Evolutionary conservation across 768 basidiomycete species (phyloP).

Genomic region (Serpula lacrymans): DNA sequence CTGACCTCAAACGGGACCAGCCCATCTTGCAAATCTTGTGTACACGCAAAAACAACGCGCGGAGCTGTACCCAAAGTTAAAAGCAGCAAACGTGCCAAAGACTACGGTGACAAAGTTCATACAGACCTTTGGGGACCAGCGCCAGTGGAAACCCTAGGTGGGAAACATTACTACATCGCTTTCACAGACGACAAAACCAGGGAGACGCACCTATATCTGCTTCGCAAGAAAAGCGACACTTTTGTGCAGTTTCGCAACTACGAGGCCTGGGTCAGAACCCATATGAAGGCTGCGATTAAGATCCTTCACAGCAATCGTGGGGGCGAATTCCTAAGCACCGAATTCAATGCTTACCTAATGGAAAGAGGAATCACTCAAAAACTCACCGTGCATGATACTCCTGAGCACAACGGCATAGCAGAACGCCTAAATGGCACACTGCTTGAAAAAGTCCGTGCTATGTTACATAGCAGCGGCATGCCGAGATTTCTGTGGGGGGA

Average conservation of each 20-base stretch:
- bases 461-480: no score
- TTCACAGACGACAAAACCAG: no score
- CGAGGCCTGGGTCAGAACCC: slow-evolving; percentile 29
- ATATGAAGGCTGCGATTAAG: no score
- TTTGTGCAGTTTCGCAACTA: slow-evolving; percentile 26
- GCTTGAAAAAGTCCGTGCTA: no score
- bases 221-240: slow-evolving; percentile 28
- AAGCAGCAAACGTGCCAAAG: slow-evolving; percentile 21
- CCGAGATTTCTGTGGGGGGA: no score
- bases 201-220: slow-evolving; percentile 21
- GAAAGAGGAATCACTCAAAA: neutral
- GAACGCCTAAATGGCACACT: slow-evolving; percentile 23
- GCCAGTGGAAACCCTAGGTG: slow-evolving; percentile 19
- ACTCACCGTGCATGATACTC: slow-evolving; percentile 10
- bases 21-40: slow-evolving; percentile 39
- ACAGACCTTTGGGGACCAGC: slow-evolving; percentile 45
- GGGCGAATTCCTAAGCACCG: no score
- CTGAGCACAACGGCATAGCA: slow-evolving; percentile 23
- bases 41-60: slow-evolving; percentile 36
- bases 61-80: slow-evolving; percentile 18
- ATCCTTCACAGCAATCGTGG: no score
- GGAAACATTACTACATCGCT: no score
- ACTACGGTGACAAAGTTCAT: slow-evolving; percentile 33
- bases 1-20: slow-evolving; percentile 13
- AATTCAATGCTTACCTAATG: slow-evolving; percentile 2